phyloP scores from a whole-genome alignment of 73 alveolate genomes.

The Effrenium voratum region DNA sequence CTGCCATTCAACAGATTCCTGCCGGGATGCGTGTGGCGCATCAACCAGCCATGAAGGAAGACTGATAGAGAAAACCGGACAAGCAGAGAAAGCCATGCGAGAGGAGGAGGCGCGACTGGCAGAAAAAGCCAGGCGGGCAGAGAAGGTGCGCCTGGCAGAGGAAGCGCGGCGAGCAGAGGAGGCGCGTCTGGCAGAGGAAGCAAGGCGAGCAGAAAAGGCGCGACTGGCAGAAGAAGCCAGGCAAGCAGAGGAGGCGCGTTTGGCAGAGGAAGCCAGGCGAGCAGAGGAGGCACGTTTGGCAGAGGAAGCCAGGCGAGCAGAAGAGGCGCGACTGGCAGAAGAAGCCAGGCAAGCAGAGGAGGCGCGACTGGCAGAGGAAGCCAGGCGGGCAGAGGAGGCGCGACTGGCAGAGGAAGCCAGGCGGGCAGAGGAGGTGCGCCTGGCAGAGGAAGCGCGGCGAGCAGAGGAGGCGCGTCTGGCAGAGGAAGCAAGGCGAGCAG shows the following conservation, averaged over 20 bases:
- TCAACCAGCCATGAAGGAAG: neutral
- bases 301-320: neutral
- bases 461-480: neutral
- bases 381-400: neutral
- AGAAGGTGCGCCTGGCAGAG: neutral
- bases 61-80: neutral
- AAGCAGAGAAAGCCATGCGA: neutral
- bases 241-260: neutral
- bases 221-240: neutral
- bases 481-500: neutral
- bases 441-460: neutral
- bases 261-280: neutral
- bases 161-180: neutral
- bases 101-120: neutral
- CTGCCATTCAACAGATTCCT: too few relatives aligned
- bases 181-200: neutral
- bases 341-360: neutral
- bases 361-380: neutral
- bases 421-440: neutral
- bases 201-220: neutral
- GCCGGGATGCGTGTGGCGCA: too few relatives aligned
- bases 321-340: neutral
- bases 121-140: neutral
- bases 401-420: neutral
- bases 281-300: neutral